A percentile compares a stretch with the other conserved stretches of the same genome.
Evolutionary conservation across 2,329 filamentous ascomycete genomes (phyloP).

Genomic region (Fusarium sp.): DNA sequence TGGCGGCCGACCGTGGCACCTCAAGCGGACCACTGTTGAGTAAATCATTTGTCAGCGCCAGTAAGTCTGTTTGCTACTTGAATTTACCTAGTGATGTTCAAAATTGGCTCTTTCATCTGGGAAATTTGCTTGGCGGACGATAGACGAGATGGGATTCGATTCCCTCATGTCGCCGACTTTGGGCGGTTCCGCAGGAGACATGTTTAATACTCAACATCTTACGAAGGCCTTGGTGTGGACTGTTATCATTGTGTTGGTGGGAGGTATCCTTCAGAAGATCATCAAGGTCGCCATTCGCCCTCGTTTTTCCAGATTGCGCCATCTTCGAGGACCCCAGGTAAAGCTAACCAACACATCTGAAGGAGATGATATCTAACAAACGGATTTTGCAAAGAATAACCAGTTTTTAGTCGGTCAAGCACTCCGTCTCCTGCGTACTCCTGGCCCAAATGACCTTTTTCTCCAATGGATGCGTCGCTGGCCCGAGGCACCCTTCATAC

Average conservation of each 20-base stretch:
- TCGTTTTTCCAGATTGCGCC: neutral
- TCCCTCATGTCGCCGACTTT: neutral
- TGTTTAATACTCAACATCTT: neutral
- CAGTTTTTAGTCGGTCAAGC: conserved; percentile 14
- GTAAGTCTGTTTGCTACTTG: neutral
- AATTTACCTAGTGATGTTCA: neutral
- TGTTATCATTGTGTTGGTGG: neutral
- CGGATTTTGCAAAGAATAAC: neutral
- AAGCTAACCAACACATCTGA: neutral
- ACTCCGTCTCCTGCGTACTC: neutral
- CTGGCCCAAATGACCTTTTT: conserved; percentile 20
- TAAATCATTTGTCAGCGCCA: neutral
- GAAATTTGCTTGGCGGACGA: neutral
- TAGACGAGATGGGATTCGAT: neutral
- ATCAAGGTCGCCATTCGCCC: neutral
- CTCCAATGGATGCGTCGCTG: conserved; percentile 24
- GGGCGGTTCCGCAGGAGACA: neutral
- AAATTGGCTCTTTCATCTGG: neutral
- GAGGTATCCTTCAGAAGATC: neutral
- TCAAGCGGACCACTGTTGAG: neutral
- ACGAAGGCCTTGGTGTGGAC: neutral
- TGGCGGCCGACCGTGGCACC: neutral
- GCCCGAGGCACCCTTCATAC: conserved; percentile 21
- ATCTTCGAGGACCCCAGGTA: conserved; percentile 17
- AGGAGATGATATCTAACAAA: neutral